These are phyloP conservation scores for Pythium rhizo-oryzae DNA, from an alignment of 352 stramenopile species.

Conservation along the genomic window DNA sequence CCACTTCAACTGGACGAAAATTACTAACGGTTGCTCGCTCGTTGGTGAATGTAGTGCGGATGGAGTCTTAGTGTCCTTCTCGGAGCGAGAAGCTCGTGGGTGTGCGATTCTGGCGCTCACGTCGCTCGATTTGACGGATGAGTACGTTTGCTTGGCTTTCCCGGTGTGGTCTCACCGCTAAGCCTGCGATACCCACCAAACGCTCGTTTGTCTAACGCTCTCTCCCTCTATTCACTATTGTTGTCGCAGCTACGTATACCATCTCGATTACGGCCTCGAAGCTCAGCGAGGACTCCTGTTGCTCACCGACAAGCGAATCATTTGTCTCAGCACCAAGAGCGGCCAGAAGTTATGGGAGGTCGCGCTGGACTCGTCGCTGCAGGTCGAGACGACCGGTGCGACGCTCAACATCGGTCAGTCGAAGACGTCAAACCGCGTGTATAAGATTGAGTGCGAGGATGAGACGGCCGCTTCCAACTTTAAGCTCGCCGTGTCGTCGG, in stretches of 20 bases:
- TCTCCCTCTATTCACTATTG: not conserved
- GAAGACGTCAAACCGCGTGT: conserved; percentile 44
- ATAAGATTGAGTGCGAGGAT: conserved; percentile 77
- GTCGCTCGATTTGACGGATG: conserved; percentile 72
- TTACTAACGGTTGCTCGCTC: conserved; percentile 6
- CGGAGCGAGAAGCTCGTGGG: conserved; percentile 71
- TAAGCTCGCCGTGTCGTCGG: conserved; percentile 75
- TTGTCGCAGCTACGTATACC: conserved; percentile 72
- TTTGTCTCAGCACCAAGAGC: conserved; percentile 73
- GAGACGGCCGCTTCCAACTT: conserved; percentile 67
- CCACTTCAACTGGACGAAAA: not conserved
- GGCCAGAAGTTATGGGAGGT: conserved; percentile 84
- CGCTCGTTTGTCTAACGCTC: conserved; percentile 2
- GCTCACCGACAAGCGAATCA: conserved; percentile 83
- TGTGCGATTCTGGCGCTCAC: conserved; percentile 81
- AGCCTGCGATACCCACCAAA: not conserved
- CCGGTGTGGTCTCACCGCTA: not conserved
- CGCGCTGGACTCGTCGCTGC: conserved; percentile 77
- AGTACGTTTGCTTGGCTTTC: conserved; percentile 47
- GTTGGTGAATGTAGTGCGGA: conserved; percentile 47
- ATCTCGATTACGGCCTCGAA: conserved; percentile 79
- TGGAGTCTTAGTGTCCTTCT: conserved; percentile 81
- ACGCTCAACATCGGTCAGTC: conserved; percentile 62
- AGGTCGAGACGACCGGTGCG: conserved; percentile 43
- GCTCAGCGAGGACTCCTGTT: conserved; percentile 65